Base-by-base conservation (phyloP, 495 filamentous ascomycete genomes). In the Antarctomyces pellizariae region DNA sequence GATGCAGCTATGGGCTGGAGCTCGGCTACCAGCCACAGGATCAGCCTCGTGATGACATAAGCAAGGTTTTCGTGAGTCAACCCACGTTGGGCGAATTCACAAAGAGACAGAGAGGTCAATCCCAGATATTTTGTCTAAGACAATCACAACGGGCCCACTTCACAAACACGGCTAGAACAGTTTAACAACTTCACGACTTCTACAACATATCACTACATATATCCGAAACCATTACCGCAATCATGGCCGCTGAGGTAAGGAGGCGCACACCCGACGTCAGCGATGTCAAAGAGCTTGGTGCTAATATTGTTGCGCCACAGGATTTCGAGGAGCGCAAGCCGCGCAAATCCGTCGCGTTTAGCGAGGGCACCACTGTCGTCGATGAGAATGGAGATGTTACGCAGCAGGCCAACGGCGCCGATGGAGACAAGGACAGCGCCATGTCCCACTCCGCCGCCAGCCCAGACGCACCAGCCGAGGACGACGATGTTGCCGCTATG, bases 271-370 rank as follows among this genome's bases (percentile, higher is more conserved):
- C 31, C 31, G 25, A 28, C 21, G 31, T 34, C 26, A 28, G 3
- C 12, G 14, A 2, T 18, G 16, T 11, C 16, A 12, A 9, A 21
- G 26, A 14, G 3, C 16, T 31, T 24, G 10, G 29, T 34, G 37
- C 39, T 53, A 52, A 55, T 40, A 9, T 24, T 25, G 26, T 32
- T 44, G 37, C 45, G 30, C 29, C 38, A 39, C 29, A 43, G 30
- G 29, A 38, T 26, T 48, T 44, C 26, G 31, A 38, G 17, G 60
- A 57, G 32, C 53, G 53, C 32, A 70, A 61, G 48, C 65, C 69
- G 44, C 76, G 82, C 51, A 92, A 91, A 46, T 84, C 75, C 18
- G 82, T 92, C 38, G 73, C 77, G 16, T 92, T 92, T 49, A 78
- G 67, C 42, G 75, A 83, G 50, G 75, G 72, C 35, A 57, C 72